Base-by-base conservation (phyloP, 768 basidiomycete species). In the Suillus lakei region DNA sequence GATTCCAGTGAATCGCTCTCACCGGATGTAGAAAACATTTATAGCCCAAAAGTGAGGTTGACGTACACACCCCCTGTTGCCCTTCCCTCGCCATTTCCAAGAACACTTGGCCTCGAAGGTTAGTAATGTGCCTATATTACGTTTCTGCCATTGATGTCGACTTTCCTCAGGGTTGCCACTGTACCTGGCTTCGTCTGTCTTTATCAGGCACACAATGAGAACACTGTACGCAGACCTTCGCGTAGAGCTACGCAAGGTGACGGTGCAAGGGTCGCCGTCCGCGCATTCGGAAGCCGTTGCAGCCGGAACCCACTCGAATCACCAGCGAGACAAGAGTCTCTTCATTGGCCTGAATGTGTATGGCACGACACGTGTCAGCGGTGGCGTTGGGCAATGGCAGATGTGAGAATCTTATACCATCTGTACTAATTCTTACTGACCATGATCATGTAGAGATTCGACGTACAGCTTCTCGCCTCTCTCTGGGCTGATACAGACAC, bases 21-120 rank as follows among this genome's bases (percentile, higher is more conserved):
- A 70, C 76, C 21, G 63, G 62, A 77, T 73, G 30, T 71, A n/a
- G 74, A 81, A 84, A 88, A 69, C 12, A 79, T 82, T 44, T 94
- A 94, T 73, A 90, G 88, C 44, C 83, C 88, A 0, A 82, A 84
- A 59, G 76, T 94, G 30, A 80, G 84, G 43, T 78, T 93, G 51
- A 80, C 80, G 18, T 93, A 93, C 71, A 91, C 87, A 0, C 92
- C 91, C 0, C 92, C 91, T 2, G 77, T 81, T 0, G 79, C 81
- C 10, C 80, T 93, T 36, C 92, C 91, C 3, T 70, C 86, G 6
- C 91, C 92, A 0, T 88, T 93, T 63, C 91, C 91, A 2, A 81
- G 84, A 60, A 90, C 86, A 0, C 79, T 93, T 48, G 85, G 86
- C 55, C 79, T 93, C 18, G 90, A 94, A 83, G 92, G 91, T 90